Evolutionary conservation across 345 rosid species (phyloP).

Genomic region (Acer campestre): DNA sequence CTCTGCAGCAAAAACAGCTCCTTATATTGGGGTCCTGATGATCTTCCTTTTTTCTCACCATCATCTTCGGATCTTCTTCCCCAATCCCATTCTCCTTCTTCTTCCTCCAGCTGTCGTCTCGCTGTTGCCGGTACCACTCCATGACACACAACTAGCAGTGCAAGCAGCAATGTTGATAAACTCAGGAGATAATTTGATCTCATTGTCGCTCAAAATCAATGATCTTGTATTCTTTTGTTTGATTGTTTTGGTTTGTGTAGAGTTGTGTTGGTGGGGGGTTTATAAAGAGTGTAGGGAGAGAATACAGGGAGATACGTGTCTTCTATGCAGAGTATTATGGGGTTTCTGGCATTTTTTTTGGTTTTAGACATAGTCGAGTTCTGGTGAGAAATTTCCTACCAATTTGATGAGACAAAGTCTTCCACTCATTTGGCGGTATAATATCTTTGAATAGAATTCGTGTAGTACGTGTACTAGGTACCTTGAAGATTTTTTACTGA

Average conservation of each 20-base stretch:
- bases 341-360: slow-evolving; percentile 30
- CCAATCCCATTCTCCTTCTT: slow-evolving; percentile 11
- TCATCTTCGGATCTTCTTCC: slow-evolving; percentile 11
- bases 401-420: slow-evolving; percentile 14
- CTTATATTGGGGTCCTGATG: slow-evolving; percentile 9
- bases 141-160: slow-evolving; percentile 32
- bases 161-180: slow-evolving; percentile 25
- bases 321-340: slow-evolving; percentile 28
- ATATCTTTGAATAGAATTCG: neutral
- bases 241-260: neutral
- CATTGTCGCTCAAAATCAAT: slow-evolving; percentile 1
- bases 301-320: slow-evolving; percentile 26
- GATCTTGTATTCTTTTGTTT: too few species aligned
- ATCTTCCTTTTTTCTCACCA: neutral
- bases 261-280: neutral
- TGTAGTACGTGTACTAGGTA: too few species aligned
- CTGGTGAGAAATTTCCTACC: slow-evolving; percentile 9
- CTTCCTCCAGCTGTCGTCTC: slow-evolving; percentile 17
- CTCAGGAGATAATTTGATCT: slow-evolving; percentile 19
- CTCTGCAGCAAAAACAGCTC: slow-evolving; percentile 59
- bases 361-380: slow-evolving; percentile 27
- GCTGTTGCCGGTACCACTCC: slow-evolving; percentile 33
- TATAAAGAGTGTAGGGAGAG: slow-evolving; percentile 26
- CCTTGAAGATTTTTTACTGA: too few species aligned
- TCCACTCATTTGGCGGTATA: slow-evolving; percentile 3